Conservation (phyloP, 306 rosid species). For the Hippophae gyantsensis region DNA sequence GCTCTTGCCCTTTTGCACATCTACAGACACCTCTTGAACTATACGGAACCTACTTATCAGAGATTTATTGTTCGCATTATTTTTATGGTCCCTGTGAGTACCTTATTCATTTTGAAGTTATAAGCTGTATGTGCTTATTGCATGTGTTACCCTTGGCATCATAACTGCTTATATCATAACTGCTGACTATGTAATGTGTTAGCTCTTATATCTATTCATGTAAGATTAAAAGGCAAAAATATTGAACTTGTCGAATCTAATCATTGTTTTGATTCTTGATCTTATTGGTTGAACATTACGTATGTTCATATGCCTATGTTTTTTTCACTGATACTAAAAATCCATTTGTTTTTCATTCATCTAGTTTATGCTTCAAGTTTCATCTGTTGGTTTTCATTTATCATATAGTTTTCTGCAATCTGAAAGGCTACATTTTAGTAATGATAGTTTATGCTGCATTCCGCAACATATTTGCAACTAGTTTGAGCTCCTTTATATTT, state of each 20-base stretch:
- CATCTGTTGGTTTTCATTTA: not conserved
- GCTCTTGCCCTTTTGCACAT: conserved; percentile 68
- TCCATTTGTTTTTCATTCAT: not conserved
- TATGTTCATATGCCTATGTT: too few relatives aligned
- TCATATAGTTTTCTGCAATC: not conserved
- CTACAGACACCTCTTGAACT: conserved; percentile 79
- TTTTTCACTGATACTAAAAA: too few relatives aligned
- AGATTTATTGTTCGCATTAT: conserved; percentile 84
- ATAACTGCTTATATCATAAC: too few relatives aligned
- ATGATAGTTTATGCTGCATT: conserved; percentile 7
- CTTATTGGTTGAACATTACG: too few relatives aligned
- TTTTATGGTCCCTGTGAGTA: conserved; percentile 91
- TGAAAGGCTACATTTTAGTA: conserved; percentile 4
- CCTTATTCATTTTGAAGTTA: not conserved
- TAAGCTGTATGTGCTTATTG: not conserved
- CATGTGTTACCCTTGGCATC: too few relatives aligned
- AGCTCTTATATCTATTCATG: too few relatives aligned
- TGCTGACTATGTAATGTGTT: too few relatives aligned
- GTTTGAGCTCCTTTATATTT: conserved; percentile 13
- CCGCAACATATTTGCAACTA: conserved; percentile 5
- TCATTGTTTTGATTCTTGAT: too few relatives aligned
- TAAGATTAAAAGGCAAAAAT: too few relatives aligned
- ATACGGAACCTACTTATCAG: conserved; percentile 94
- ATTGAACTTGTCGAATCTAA: too few relatives aligned
- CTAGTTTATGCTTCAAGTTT: not conserved